Base-by-base conservation (phyloP, 1,284 basidiomycete genomes). In the Puccinia hordei region DNA sequence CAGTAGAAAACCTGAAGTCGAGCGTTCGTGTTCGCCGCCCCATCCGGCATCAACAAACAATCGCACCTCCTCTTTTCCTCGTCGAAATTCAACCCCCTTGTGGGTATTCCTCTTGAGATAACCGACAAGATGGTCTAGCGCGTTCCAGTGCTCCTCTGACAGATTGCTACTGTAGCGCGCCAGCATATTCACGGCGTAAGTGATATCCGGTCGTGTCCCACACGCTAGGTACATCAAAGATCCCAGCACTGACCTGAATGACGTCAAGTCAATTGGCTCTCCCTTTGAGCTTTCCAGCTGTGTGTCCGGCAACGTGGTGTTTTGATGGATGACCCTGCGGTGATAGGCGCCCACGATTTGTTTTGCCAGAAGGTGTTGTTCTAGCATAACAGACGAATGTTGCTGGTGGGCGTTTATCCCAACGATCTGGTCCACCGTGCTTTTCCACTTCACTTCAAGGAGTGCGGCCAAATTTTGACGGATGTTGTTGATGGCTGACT, bases 401-500 rank as follows among this genome's bases (percentile, higher is more conserved):
- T 73, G 19, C 6, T 57, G 53, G 10, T 55, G 35, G 19, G 69
- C 55, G 13, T 75, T 63, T 0, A 75, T 22, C 10, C 73, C 57
- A 10, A 75, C 73, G 33, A 75, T 75, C 15, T 75, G 35, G 13
- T 63, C 30, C 1, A 75, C n/a, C 12, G 19, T 12, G 2, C 12
- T 3, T 19, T 65, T 15, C 73, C 73, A 75, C 30, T 63, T 46
- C 17, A 75, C 41, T 46, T 63, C 49, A 27, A 75, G 41, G n/a
- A 13, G 27, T 3, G 22, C 27, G n/a, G n/a, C 49, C 15, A 75
- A 24, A 2, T n/a, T 10, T 75, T 44, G 5, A 35, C 35, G 6
- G 1, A 75, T 1, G 15, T n/a, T 13, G 13, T 22, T 10, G 22
- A 68, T 22, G 13, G 61, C 51, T 15, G 38, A 33, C 2, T 1